phyloP scores from a whole-genome alignment of 2,329 filamentous ascomycete species.

The Sclerotinia spermophila region DNA sequence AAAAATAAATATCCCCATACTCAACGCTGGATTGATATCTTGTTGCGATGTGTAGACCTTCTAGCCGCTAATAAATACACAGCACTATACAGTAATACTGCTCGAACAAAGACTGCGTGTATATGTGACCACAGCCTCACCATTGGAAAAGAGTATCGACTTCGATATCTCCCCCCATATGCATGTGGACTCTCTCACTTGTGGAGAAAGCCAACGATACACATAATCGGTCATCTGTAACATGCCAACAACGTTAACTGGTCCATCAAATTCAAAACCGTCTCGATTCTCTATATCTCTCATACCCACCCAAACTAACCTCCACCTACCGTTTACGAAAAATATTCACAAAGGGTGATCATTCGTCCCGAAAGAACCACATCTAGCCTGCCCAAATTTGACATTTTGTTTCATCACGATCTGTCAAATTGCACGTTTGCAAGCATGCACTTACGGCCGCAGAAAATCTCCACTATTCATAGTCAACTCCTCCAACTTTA shows the following conservation, averaged over 20 bases:
- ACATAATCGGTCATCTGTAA: conserved; percentile 6
- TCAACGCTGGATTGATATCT: background rate
- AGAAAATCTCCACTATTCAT: background rate
- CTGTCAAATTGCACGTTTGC: conserved; percentile 4
- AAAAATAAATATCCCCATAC: background rate
- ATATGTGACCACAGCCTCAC: background rate
- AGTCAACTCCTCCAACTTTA: background rate
- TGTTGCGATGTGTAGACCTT: no score
- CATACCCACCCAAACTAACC: background rate
- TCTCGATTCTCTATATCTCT: background rate
- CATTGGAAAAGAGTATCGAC: background rate
- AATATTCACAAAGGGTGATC: background rate
- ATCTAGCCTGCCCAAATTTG: background rate
- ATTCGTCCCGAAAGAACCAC: background rate
- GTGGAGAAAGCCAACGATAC: conserved; percentile 7
- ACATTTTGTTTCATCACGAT: conserved; percentile 2
- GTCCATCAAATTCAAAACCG: background rate
- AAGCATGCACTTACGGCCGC: background rate
- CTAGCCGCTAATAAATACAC: no score
- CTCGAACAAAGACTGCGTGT: background rate
- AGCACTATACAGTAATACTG: conserved; percentile 1
- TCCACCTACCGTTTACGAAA: background rate
- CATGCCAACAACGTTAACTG: background rate
- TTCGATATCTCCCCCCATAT: background rate
- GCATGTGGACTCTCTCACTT: background rate